Percentiles rank a stretch among this genome's conserved stretches.
Evolutionary conservation across 2,329 filamentous ascomycete genomes (phyloP).

Genomic region (Fusarium euwallaceae): DNA sequence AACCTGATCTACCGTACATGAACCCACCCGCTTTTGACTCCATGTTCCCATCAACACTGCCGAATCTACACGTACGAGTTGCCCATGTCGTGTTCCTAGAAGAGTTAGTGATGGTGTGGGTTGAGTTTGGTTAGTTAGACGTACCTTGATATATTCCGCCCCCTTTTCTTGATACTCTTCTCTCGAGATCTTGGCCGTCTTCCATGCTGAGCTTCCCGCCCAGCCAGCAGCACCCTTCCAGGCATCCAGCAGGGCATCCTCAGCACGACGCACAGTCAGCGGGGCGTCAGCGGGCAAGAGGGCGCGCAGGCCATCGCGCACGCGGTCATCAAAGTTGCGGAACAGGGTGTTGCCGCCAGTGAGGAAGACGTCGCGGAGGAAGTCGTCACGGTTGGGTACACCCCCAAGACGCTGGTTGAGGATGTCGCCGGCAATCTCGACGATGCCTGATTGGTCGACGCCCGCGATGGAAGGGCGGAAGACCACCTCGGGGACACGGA

Average conservation of each 20-base stretch:
- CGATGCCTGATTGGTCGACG: constrained; percentile 90
- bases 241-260: constrained; percentile 84
- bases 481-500: constrained; percentile 91
- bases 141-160: constrained; percentile 89
- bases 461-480: constrained; percentile 95
- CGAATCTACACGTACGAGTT: constrained; percentile 66
- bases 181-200: constrained; percentile 76
- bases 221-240: constrained; percentile 94
- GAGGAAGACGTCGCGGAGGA: constrained; percentile 89
- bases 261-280: constrained; percentile 79
- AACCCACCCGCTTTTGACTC: constrained; percentile 43
- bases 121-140: constrained; percentile 40
- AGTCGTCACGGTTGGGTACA: constrained; percentile 70
- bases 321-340: constrained; percentile 84
- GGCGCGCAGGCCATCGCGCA: constrained; percentile 78
- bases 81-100: constrained; percentile 75
- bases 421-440: constrained; percentile 93
- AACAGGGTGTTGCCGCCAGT: constrained; percentile 95
- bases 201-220: constrained; percentile 74
- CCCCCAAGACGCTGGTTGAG: constrained; percentile 82
- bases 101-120: constrained; percentile 28
- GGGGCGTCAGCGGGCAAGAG: constrained; percentile 77
- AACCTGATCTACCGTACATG: constrained; percentile 36
- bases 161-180: constrained; percentile 95
- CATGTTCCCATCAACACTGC: constrained; percentile 28